Evolutionary conservation across 768 basidiomycete species (phyloP).

Genomic region (Russula earlei): DNA sequence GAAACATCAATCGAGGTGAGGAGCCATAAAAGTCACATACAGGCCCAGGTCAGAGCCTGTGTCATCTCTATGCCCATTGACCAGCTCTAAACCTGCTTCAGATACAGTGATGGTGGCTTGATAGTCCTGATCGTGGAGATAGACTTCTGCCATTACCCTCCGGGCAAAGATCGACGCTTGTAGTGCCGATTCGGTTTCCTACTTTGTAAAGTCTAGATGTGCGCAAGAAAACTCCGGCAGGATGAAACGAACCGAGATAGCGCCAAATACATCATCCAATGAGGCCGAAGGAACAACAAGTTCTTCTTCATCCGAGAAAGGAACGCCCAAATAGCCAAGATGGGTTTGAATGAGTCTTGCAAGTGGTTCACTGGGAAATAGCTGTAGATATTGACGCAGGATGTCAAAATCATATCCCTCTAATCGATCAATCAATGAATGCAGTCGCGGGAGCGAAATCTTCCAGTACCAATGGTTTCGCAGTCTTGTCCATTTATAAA

Average conservation of each 20-base stretch:
- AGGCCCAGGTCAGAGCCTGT: slow-evolving; percentile 43
- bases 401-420: slow-evolving; percentile 51
- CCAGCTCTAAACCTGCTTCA: slow-evolving; percentile 56
- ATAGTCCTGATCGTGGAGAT: slow-evolving; percentile 63
- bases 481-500: slow-evolving; percentile 68
- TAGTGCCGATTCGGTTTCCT: slow-evolving; percentile 6
- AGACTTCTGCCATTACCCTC: slow-evolving; percentile 55
- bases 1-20: neutral
- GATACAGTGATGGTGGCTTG: slow-evolving; percentile 59
- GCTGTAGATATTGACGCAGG: slow-evolving; percentile 47
- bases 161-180: slow-evolving; percentile 53
- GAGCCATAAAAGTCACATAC: slow-evolving; percentile 28
- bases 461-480: slow-evolving; percentile 45
- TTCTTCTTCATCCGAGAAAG: slow-evolving; percentile 36
- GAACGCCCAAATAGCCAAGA: slow-evolving; percentile 49
- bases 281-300: slow-evolving; percentile 13
- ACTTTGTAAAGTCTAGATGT: neutral
- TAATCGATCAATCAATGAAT: slow-evolving; percentile 23
- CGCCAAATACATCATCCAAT: slow-evolving; percentile 47
- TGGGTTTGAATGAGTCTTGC: slow-evolving; percentile 56
- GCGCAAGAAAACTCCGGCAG: neutral
- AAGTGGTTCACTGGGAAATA: slow-evolving; percentile 56
- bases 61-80: slow-evolving; percentile 45
- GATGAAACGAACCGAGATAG: slow-evolving; percentile 46
- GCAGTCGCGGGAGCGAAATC: neutral